Base-by-base conservation (phyloP, 495 filamentous ascomycete species). In the Xylaria telfairii region DNA sequence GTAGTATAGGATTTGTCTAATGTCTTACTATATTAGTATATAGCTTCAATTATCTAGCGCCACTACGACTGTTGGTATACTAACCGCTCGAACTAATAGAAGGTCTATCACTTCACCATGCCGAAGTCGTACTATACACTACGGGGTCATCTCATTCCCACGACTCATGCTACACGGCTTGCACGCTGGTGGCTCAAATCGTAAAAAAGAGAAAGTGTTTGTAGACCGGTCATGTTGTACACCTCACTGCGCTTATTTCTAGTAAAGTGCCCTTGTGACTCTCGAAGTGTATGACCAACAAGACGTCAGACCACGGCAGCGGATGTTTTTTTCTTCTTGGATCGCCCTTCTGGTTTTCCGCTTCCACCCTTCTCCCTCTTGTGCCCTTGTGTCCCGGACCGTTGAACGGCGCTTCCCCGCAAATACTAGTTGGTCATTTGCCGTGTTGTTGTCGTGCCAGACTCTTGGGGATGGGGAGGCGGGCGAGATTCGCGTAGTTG, bases 361-460 rank as follows among this genome's bases (percentile, higher is more conserved):
- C 3, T 21, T 42, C 37, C 42, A 24, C 59, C 34, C 37, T 62
- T 1, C 37, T 62, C 3, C 28, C 59, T n/a, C 59, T 41, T 17
- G 30, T 21, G 37, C 21, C 21, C 26, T n/a, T 39, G 59, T 62
- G 59, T 64, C 61, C 41, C 19, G 17, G 26, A 37, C 56, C 17
- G 4, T 42, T 28, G 4, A 30, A 61, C 10, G n/a, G 37, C 28
- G 26, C 26, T 64, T 64, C 61, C 61, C 61, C 61, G 61, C 61
- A 64, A 64, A 64, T 24, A n/a, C 34, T 42, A 62, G 34, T 42
- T 41, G 59, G 59, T 62, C 59, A 62, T 62, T 62, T 41, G 59
- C 59, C 59, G 59, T 62, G 59, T 10, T 41, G n/a, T 61, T 39
- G 59, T 62, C 39, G 59, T 37, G 59, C 59, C 59, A 42, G 17